Evolutionary conservation across 2,329 filamentous ascomycete species (phyloP), one percentile per base, ranked within the genome.

Genomic region (Exophiala sp.): DNA sequence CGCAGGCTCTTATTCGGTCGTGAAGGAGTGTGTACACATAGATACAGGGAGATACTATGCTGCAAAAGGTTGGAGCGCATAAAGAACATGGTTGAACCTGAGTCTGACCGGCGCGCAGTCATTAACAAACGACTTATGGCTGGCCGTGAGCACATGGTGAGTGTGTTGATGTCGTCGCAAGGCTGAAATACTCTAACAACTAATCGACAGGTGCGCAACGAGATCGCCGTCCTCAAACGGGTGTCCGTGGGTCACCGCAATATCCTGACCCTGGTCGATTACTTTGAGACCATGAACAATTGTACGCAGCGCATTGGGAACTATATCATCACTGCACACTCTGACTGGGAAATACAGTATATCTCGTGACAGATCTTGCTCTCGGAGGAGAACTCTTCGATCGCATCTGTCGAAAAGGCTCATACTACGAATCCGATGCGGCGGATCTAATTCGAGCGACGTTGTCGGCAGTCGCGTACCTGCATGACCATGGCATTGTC

Each of bases 201-300:
- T 58, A 24, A 20, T 44, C 50, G 24, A 14, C 36, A 95, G 90
- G 89, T 95, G 55, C 88, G 94, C 59, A 99, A 99, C 71, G 94
- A 99, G 75, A 99, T 99, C 65, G 92, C 94, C 5, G 91, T 99
- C 21, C 80, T 99, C 63, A 97, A 97, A 73, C 87, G 87, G 67
- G 92, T 99, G n/a, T 97, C 92, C 1, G 96, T 99, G 89, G 94
- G 94, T 51, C 92, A 99, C 75, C 89, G 94, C 72, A 99, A 99
- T 69, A 97, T 99, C 69, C 77, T 99, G 58, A 99, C 94, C 1
- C 81, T 99, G 55, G 94, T 97, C 65, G 94, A 99, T 76, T 99
- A 97, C 74, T 99, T 99, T 69, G 94, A 99, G 77, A 99, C 94
- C 5, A 95, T 96, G 89, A 97, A 99, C 76, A 99, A 99, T 74